Evolutionary conservation across 2,329 filamentous ascomycete genomes (phyloP).

Genomic region (Apiospora aurea): DNA sequence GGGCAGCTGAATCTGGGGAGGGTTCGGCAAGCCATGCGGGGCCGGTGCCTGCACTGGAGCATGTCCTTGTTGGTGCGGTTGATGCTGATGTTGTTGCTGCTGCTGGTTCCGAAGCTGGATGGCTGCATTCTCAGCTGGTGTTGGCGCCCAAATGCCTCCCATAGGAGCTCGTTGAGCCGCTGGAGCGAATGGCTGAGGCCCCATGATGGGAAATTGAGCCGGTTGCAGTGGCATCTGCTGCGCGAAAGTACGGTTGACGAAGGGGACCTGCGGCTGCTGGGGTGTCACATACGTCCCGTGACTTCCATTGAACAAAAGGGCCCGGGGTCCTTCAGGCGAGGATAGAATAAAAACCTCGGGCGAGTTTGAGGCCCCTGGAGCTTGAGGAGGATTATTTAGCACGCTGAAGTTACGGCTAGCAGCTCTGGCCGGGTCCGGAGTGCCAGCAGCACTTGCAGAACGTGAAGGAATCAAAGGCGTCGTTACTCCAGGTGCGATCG

Average conservation of each 20-base stretch:
- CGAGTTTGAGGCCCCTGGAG: slow-evolving; percentile 37
- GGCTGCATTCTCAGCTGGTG: slow-evolving; percentile 23
- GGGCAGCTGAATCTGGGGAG: slow-evolving; percentile 39
- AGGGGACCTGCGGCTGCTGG: slow-evolving; percentile 32
- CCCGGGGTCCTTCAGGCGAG: slow-evolving; percentile 66
- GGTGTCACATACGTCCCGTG: slow-evolving; percentile 61
- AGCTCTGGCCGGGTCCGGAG: slow-evolving; percentile 52
- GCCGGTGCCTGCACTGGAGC: slow-evolving; percentile 39
- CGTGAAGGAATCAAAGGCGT: slow-evolving; percentile 50
- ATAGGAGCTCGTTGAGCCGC: slow-evolving; percentile 16
- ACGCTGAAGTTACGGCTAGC: slow-evolving; percentile 38
- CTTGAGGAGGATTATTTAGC: slow-evolving; percentile 33
- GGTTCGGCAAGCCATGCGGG: slow-evolving; percentile 37
- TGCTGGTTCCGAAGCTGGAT: slow-evolving; percentile 22
- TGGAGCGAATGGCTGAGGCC: slow-evolving; percentile 4
- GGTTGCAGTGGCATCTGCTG: slow-evolving; percentile 19
- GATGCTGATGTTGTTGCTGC: slow-evolving; percentile 14
- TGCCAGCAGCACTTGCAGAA: slow-evolving; percentile 54
- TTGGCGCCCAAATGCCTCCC: slow-evolving; percentile 26
- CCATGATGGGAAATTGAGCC: slow-evolving; percentile 1
- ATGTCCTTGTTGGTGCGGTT: slow-evolving; percentile 34
- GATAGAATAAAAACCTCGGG: slow-evolving; percentile 67
- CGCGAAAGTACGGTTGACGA: not conserved
- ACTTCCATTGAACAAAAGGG: slow-evolving; percentile 60
- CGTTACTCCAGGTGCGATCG: slow-evolving; percentile 52